Conservation (phyloP, 2,329 filamentous ascomycete species). For the Elsinoe perseae region DNA sequence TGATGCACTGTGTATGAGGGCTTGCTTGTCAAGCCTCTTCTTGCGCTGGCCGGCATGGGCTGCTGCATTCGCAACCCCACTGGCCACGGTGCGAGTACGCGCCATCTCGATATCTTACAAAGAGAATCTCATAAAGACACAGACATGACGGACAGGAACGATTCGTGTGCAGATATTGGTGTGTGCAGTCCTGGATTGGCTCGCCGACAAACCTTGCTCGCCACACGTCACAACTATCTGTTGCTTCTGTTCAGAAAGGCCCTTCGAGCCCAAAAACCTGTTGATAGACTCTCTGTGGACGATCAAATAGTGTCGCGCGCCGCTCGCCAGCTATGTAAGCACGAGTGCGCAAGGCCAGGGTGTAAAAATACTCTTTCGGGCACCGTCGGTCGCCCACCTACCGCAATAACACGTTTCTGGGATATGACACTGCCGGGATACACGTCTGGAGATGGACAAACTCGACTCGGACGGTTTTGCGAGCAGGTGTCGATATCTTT, state of each 20-base stretch:
- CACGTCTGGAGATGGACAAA: neutral
- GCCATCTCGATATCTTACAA: conserved; percentile 5
- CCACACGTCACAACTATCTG: neutral
- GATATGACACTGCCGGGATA: neutral
- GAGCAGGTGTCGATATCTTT: neutral
- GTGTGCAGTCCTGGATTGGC: neutral
- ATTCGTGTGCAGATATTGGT: neutral
- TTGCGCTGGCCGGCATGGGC: neutral
- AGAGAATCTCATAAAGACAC: neutral
- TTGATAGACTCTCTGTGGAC: too few relatives aligned
- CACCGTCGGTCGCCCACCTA: conserved; percentile 8
- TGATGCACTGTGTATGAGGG: neutral
- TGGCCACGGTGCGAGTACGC: neutral
- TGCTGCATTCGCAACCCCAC: neutral
- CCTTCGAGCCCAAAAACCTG: neutral
- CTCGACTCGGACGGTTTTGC: neutral
- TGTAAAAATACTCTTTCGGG: conserved; percentile 2
- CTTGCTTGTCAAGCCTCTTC: neutral
- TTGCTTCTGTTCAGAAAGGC: neutral
- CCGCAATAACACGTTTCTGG: neutral
- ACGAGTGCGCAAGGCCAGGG: neutral
- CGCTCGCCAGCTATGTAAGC: neutral
- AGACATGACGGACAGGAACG: neutral
- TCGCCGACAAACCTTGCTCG: conserved; percentile 1
- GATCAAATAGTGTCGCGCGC: neutral